Evolutionary conservation across 306 rosid species (phyloP), one percentile per base, ranked within the genome.

Genomic region (Acacia acuminata): DNA sequence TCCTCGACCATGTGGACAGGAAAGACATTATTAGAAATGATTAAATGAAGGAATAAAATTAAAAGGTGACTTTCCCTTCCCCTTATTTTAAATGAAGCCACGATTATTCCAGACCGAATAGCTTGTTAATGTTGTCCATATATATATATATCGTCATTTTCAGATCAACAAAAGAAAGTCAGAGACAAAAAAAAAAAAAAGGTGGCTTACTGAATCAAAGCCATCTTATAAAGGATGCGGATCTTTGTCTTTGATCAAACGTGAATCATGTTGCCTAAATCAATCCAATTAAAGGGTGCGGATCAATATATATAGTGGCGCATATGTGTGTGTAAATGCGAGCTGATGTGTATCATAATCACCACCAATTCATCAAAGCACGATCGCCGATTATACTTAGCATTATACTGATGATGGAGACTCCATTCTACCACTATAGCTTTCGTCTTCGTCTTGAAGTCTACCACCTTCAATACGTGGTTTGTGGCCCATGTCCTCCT

Each of bases 381-480:
- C 32, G 3, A 61, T 27, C 8, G 69, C 19, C 5, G 1, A 32
- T 64, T 30, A 64, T 9, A 64, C 24, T 36, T 27, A 17, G 51
- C 34, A 17, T 48, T 55, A 2, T 8, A 12, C 0, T 83, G 82
- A 42, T 75, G 84, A 80, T 61, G 82, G 38, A 34, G 53, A 72
- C 13, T 20, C 79, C 71, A 72, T 64, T 79, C n/a, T 30, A 1
- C 32, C 19, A 15, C 16, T 44, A 53, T 43, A 64, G 17, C n/a
- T 76, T 63, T 36, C 82, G 84, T 83, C 79, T 53, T 76, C 42
- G 20, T 83, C 42, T 38, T 38, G 42, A 38, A 38, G 42, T 38
- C 42, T 6, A 38, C 7, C 42, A 38, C 42, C 75, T 71, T 55
- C 19, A 4, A 50, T 53, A 82, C 69, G 77, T 38, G 42, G 42